Evolutionary conservation across 2,329 filamentous ascomycete genomes (phyloP), one percentile per base, ranked within the genome.

Genomic region (Aspergillus sp.): DNA sequence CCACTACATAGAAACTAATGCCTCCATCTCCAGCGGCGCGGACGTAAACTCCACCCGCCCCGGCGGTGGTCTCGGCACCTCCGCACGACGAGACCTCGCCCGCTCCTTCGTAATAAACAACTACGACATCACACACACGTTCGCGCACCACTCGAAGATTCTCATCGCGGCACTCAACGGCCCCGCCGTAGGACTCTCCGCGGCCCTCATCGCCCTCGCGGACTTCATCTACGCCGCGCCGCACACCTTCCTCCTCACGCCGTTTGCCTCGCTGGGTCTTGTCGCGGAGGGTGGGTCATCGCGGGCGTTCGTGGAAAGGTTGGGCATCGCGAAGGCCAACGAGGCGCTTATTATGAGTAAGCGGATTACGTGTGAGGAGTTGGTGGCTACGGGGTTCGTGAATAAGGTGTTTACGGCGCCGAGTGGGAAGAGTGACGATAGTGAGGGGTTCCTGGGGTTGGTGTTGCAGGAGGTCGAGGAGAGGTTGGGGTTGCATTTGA

Each of bases 311-410:
- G 91, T 95, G 13, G 85, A 89, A 69, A 82, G 94, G 0, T 82
- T 98, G 23, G 95, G 95, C 1, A 84, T 92, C 54, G 81, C 85
- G 60, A 91, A 91, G 73, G 93, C 92, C 9, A 96, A 96, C 72
- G 95, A 98, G 82, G 94, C 95, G 12, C 84, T 98, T 12, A 88
- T 99, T 67, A 95, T 96, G 89, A 92, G 90, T 70, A 91, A 90
- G 76, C 84, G 88, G 48, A 91, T 98, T 68, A 75, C 82, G 0
- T 85, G 86, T 30, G 85, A 89, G 23, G 92, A 96, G 72, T 82
- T 98, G 30, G 81, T 93, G 63, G 79, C 83, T 8, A 84, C 86
- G 2, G 93, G 94, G 0, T 98, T 92, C 71, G 91, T 96, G 48
- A 98, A 97, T 70, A 90, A 89, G 76, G 83, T 97, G 15, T 90